These are phyloP conservation scores for Globisporangium orthogonon DNA, from an alignment of 352 stramenopile genomes.

Conservation along the genomic window DNA sequence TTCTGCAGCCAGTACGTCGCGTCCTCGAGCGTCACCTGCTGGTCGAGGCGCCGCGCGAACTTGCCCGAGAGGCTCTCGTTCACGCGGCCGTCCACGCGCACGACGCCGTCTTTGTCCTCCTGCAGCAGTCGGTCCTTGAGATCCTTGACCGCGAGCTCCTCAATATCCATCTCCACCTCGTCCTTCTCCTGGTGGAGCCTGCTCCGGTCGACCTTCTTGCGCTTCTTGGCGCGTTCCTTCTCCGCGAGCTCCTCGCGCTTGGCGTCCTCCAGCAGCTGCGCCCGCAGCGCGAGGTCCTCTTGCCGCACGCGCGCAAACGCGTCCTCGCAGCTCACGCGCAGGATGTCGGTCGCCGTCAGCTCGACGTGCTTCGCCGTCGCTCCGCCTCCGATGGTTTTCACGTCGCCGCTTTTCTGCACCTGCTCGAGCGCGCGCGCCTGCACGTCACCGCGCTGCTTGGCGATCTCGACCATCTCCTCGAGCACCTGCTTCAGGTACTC, in stretches of 20 bases:
- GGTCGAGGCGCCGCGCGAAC: constrained; percentile 42
- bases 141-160: constrained; percentile 77
- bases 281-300: constrained; percentile 54
- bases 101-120: constrained; percentile 65
- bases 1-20: constrained; percentile 76
- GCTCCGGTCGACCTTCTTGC: constrained; percentile 80
- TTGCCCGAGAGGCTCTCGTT: constrained; percentile 73
- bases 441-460: constrained; percentile 65
- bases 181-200: constrained; percentile 74
- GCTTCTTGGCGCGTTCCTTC: constrained; percentile 79
- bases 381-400: neutral
- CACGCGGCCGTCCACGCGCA: constrained; percentile 70
- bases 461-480: constrained; percentile 80
- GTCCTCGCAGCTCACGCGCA: constrained; percentile 82
- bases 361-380: constrained; percentile 20
- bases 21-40: constrained; percentile 80
- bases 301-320: constrained; percentile 61
- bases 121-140: constrained; percentile 74
- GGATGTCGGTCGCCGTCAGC: constrained; percentile 70
- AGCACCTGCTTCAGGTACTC: constrained; percentile 85
- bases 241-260: constrained; percentile 70
- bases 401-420: constrained; percentile 34
- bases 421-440: constrained; percentile 40
- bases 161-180: constrained; percentile 83
- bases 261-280: constrained; percentile 65